Base-by-base conservation (phyloP, 164 flowering plant species). In the Brasenia schreberi region DNA sequence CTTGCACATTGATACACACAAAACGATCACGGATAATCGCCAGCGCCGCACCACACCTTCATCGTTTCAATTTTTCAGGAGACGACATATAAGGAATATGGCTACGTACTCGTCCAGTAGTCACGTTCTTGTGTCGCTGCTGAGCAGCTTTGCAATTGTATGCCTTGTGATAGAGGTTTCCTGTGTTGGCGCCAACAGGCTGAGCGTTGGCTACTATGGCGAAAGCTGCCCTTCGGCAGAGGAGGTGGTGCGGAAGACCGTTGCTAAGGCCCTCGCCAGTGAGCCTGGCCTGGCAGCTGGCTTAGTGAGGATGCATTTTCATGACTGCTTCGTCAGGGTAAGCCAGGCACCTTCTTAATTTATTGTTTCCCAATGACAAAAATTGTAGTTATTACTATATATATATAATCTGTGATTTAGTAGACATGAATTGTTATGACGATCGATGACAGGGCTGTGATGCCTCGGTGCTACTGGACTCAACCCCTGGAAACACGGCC, bases 391-490 rank as follows among this genome's bases (percentile, higher is more conserved):
- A 17, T n/a, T 1, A 1, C 0, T 62, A 14, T 9, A 14, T 62
- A 19, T 16, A 14, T 17, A 61, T 58, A 58, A 12, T 58, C 60
- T 14, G 60, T 18, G 17, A 58, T 3, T 14, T 0, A 58, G 4
- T 18, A 14, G 16, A 58, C 60, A 58, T 58, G 18, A 58, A 58
- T 12, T 58, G 5, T 58, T 14, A 12, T 58, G 2, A 33, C 39
- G 39, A 23, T 56, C 12, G n/a, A 66, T 7, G 68, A 61, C 78
- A 85, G 89, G 93, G 90, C 0, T 87, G 93, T 64, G 93, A 87
- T 62, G 94, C 82, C 0, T 87, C 94, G 0, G 74, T 87, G 61
- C 81, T 87, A 1, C n/a, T 87, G 58, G 77, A 84, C 56, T 75
- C 83, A 0, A 75, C 87, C 2, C 27, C 12, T 5, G 67, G 18